Percentiles rank a stretch among this genome's conserved stretches.
These are phyloP conservation scores for Hypomontagnella monticulosa DNA, from an alignment of 495 filamentous ascomycete species.

Conservation along the genomic window DNA sequence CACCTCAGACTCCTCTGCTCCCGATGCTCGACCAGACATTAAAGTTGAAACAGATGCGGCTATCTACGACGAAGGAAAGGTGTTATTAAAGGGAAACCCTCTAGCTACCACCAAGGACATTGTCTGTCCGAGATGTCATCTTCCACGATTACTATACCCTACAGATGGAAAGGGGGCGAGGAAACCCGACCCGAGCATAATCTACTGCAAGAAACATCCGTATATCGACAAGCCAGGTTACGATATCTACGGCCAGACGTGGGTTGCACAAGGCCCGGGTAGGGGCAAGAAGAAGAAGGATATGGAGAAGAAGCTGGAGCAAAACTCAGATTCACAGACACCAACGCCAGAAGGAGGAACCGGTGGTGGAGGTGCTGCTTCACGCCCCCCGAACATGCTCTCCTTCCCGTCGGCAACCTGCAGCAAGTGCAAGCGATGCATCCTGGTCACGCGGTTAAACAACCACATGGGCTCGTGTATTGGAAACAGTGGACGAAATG, in stretches of 20 bases:
- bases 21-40: slow-evolving; percentile 56
- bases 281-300: slow-evolving; percentile 70
- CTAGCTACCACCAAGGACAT: slow-evolving; percentile 77
- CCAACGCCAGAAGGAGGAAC: slow-evolving; percentile 56
- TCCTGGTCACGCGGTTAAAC: slow-evolving; percentile 65
- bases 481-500: slow-evolving; percentile 75
- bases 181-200: slow-evolving; percentile 67
- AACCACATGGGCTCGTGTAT: slow-evolving; percentile 86
- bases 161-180: slow-evolving; percentile 67
- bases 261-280: slow-evolving; percentile 61
- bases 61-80: slow-evolving; percentile 75
- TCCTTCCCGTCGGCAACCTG: slow-evolving; percentile 71
- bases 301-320: slow-evolving; percentile 64
- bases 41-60: slow-evolving; percentile 76
- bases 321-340: slow-evolving; percentile 59
- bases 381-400: slow-evolving; percentile 61
- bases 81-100: slow-evolving; percentile 78
- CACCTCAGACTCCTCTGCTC: slow-evolving; percentile 54
- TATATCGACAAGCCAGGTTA: slow-evolving; percentile 76
- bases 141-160: slow-evolving; percentile 71
- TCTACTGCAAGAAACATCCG: slow-evolving; percentile 82
- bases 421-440: slow-evolving; percentile 64
- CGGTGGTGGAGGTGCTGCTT: slow-evolving; percentile 50
- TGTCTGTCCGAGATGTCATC: slow-evolving; percentile 70
- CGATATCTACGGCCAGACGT: slow-evolving; percentile 86